Conservation (phyloP, 1,139 yeast species). For the Sugiyamaella novakii region DNA sequence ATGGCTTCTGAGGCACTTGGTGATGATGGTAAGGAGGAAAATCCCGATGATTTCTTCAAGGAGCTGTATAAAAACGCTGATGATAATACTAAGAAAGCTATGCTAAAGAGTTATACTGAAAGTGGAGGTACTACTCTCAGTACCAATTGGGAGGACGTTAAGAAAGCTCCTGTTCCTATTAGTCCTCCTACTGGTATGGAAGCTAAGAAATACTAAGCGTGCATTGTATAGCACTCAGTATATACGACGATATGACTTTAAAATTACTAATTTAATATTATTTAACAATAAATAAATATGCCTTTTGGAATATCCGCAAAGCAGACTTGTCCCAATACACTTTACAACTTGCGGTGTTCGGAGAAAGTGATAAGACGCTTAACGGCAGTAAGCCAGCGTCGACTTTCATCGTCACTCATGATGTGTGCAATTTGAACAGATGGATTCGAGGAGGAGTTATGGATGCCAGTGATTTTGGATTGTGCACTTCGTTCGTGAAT, state of each 20-base stretch:
- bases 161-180: slow-evolving; percentile 63
- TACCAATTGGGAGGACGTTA: slow-evolving; percentile 94
- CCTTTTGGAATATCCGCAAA: too few relatives aligned
- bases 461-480: slow-evolving; percentile 44
- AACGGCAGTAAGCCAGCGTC: slow-evolving; percentile 75
- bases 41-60: slow-evolving; percentile 59
- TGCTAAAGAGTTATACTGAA: slow-evolving; percentile 96
- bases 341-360: slow-evolving; percentile 46
- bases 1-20: slow-evolving; percentile 55
- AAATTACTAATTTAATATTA: background rate
- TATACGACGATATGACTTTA: background rate
- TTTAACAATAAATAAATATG: background rate
- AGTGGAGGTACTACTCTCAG: slow-evolving; percentile 92
- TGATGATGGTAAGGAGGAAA: slow-evolving; percentile 47
- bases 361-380: slow-evolving; percentile 67
- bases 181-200: slow-evolving; percentile 68
- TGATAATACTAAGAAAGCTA: slow-evolving; percentile 86
- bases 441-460: slow-evolving; percentile 20
- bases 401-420: slow-evolving; percentile 73
- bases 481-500: slow-evolving; percentile 74
- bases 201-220: slow-evolving; percentile 39
- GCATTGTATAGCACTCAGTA: too few relatives aligned
- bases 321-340: too few relatives aligned
- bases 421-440: slow-evolving; percentile 58
- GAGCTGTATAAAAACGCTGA: slow-evolving; percentile 77